Evolutionary conservation across 2,329 filamentous ascomycete species (phyloP), one percentile per base, ranked within the genome.

Genomic region (Fusarium globosum): DNA sequence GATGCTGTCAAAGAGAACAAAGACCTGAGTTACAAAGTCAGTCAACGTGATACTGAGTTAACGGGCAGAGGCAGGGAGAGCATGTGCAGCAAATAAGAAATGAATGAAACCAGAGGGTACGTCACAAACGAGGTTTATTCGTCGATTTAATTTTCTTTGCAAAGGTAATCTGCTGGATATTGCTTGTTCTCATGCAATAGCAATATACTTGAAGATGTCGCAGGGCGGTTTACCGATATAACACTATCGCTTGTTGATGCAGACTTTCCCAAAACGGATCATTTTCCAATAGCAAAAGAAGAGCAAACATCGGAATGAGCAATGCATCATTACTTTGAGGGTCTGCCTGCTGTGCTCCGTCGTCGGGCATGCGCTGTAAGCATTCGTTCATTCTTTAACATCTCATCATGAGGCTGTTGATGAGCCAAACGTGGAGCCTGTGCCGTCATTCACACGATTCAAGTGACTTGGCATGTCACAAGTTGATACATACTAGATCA

Each of bases 401-500:
- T 39, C n/a, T 23, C 6, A 61, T 74, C 64, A 70, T 68, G 53
- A 71, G 68, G 48, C 56, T 45, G 39, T 33, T 38, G 16, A 46
- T 69, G 28, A 48, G 39, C 33, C 39, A 60, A 46, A 61, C 42
- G 48, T 36, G 23, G 36, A 66, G 48, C 49, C 58, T 61, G 35
- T 57, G 39, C 41, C 41, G 58, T 74, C 59, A 59, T 74, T 69
- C 55, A 69, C 53, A 57, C 39, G 30, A 56, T 61, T 49, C 71
- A 65, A 74, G 64, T 74, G 71, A 74, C 71, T 60, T 65, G 60
- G 45, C 45, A 72, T 52, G 71, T 74, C 71, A 74, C 71, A 66
- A 51, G 62, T 73, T 61, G 28, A 30, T 38, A 26, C 30, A 26
- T 33, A 26, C 36, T 41, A 39, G 33, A 51, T 38, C 18, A 38